Evolutionary conservation across 2,329 filamentous ascomycete genomes (phyloP).

Genomic region (Metarhizium robertsii): DNA sequence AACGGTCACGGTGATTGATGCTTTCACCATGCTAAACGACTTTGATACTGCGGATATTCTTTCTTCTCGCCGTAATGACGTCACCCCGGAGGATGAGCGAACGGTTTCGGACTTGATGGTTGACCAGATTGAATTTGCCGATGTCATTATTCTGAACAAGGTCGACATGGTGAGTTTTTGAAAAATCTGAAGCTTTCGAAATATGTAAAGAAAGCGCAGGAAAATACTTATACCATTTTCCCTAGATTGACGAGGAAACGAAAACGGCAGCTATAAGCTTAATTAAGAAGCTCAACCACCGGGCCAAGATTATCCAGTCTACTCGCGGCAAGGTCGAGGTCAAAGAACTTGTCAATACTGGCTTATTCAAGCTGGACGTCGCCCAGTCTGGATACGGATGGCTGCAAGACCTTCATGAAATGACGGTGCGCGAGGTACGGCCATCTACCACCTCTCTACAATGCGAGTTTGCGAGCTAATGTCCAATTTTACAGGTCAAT

Average conservation of each 20-base stretch:
- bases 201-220: background rate
- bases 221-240: background rate
- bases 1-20: conserved; percentile 63
- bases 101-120: conserved; percentile 69
- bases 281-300: conserved; percentile 54
- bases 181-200: too few relatives aligned
- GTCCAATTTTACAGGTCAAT: conserved; percentile 23
- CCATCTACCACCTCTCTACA: background rate
- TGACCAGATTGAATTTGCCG: conserved; percentile 69
- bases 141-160: conserved; percentile 66
- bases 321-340: conserved; percentile 52
- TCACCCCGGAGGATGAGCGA: conserved; percentile 58
- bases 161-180: conserved; percentile 43
- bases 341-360: conserved; percentile 54
- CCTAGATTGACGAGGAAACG: conserved; percentile 28
- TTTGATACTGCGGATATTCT: conserved; percentile 63
- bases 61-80: conserved; percentile 52
- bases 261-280: conserved; percentile 39
- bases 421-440: conserved; percentile 51
- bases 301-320: conserved; percentile 54
- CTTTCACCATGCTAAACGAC: conserved; percentile 63
- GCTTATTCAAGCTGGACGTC: conserved; percentile 53
- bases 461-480: background rate
- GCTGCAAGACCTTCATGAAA: conserved; percentile 60
- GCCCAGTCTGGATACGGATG: conserved; percentile 59